Base-by-base conservation (phyloP, 306 rosid species). In the Senna siamea region DNA sequence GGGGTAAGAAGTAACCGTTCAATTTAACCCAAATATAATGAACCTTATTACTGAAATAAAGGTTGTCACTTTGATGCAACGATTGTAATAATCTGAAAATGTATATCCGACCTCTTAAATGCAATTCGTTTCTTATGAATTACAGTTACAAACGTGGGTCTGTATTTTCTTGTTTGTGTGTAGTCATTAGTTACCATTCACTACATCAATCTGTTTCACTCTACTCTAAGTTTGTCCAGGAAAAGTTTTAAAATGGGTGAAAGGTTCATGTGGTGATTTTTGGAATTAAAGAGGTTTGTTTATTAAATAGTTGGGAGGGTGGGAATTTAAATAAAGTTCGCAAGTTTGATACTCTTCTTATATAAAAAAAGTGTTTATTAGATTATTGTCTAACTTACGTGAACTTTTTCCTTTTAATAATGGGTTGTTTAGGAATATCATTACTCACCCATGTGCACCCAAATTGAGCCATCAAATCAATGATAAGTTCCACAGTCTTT, bases 391-490 rank as follows among this genome's bases (percentile, higher is more conserved):
- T 28, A 52, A 63, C 60, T 75, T 80, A 35, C 9, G 17, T 55
- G 55, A 32, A 11, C 7, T 54, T 56, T 37, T 54, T 40, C 20
- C 50, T 43, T 57, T 35, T 57, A 76, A 60, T 43, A 38, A 71
- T 44, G 56, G 46, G 35, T 65, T 70, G 58, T 70, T 80, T 62
- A 40, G 64, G 76, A 77, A 78, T 78, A 74, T 82, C 43, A 78
- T 82, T 74, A 73, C 60, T 26, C 40, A 48, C 12, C 75, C 86
- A 82, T 82, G 86, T 82, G 86, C 86, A 62, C 37, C 78, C 80
- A 78, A 63, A 69, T 78, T 65, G 70, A 53, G 72, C 79, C 38
- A 76, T 46, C 43, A 74, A 78, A 67, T 69, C 73, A 78, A 74
- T 78, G 80, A 82, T 69, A 74, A 53, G 86, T 69, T 78, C 80